These are phyloP conservation scores for Boletellus deceptivus DNA, from an alignment of 1,284 basidiomycete genomes.

Conservation along the genomic window DNA sequence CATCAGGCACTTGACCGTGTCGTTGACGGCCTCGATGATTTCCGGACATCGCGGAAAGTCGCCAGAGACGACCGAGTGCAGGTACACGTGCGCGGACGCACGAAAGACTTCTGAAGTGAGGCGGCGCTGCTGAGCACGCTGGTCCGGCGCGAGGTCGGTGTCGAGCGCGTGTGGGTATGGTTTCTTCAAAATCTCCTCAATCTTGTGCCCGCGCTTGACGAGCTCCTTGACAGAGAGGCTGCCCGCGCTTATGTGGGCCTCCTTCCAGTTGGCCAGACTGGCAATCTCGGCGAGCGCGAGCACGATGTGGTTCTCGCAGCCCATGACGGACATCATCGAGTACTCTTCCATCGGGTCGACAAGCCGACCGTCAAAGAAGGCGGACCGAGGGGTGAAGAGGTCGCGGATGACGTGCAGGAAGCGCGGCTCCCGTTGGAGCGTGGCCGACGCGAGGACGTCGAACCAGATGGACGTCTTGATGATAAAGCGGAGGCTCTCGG, in stretches of 20 bases:
- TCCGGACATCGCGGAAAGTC: conserved; percentile 62
- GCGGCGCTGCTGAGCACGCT: conserved; percentile 43
- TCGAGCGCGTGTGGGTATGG: neutral
- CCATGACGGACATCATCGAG: conserved; percentile 78
- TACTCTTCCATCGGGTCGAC: conserved; percentile 32
- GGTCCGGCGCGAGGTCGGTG: neutral
- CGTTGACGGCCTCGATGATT: conserved; percentile 52
- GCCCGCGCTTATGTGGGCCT: conserved; percentile 36
- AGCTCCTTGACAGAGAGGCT: conserved; percentile 57
- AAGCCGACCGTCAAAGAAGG: conserved; percentile 29
- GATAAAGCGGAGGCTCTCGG: conserved; percentile 58
- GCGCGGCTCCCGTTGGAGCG: conserved; percentile 54
- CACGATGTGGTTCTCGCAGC: conserved; percentile 76
- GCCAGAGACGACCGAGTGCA: conserved; percentile 69
- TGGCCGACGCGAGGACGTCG: conserved; percentile 75
- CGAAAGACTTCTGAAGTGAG: conserved; percentile 71
- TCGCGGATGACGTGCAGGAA: conserved; percentile 56
- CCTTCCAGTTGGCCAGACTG: conserved; percentile 67
- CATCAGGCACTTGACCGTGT: conserved; percentile 52
- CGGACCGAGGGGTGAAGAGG: conserved; percentile 50
- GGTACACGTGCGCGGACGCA: conserved; percentile 67
- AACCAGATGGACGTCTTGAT: conserved; percentile 84
- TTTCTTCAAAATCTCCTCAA: conserved; percentile 46
- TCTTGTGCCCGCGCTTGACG: conserved; percentile 48
- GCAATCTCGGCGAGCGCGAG: conserved; percentile 76